Percentiles rank a stretch among this genome's conserved stretches.
phyloP scores from a whole-genome alignment of 208 protist species.

The Leishmania aethiopica region DNA sequence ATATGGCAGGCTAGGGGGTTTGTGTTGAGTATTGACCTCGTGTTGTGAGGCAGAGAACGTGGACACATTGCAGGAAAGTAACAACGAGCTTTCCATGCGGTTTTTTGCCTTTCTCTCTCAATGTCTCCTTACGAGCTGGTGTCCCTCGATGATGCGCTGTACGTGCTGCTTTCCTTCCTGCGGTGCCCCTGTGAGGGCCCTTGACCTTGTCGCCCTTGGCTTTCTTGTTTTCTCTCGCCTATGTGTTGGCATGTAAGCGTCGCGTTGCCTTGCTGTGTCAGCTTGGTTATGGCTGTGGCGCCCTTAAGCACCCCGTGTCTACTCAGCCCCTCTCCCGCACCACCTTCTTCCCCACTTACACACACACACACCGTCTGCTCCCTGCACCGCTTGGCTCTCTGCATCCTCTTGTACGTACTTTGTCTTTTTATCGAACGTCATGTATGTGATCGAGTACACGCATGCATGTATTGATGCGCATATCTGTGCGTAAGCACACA shows the following conservation, averaged over 20 bases:
- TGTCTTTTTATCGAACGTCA: neutral
- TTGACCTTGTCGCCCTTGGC: neutral
- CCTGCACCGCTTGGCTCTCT: neutral
- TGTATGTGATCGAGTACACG: too few relatives aligned
- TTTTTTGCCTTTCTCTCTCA: neutral
- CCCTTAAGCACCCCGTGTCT: neutral
- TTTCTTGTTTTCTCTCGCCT: neutral
- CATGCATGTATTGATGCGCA: too few relatives aligned
- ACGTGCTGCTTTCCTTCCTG: neutral
- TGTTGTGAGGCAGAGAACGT: neutral
- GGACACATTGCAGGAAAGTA: neutral
- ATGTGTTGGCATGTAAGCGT: neutral
- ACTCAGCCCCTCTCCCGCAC: neutral
- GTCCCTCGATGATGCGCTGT: neutral
- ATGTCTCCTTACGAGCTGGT: neutral
- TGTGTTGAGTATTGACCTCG: neutral
- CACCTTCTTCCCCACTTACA: neutral
- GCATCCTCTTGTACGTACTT: neutral
- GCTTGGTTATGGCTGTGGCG: neutral
- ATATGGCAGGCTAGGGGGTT: neutral
- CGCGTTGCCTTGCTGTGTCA: neutral
- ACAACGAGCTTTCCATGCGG: neutral
- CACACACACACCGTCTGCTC: neutral
- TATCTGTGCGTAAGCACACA: too few relatives aligned
- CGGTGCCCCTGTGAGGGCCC: neutral